Evolutionary conservation across 768 basidiomycete genomes (phyloP), one percentile per base, ranked within the genome.

Genomic region (Cytidiella melzeri): DNA sequence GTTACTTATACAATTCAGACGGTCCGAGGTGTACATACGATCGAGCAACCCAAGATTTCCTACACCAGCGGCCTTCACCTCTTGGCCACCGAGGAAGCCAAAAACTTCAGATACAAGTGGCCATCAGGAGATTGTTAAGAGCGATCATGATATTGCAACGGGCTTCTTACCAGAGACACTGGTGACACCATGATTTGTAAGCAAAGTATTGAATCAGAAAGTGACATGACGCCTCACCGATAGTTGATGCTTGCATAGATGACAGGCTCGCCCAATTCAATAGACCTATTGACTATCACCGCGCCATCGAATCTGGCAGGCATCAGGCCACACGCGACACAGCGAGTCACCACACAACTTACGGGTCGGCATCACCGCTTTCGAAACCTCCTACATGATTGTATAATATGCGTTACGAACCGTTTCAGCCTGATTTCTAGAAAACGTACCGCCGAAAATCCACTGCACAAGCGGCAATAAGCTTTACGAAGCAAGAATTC

Each of bases 161-260:
- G 19, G 20, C n/a, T 23, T 5, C 37, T 26, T 9, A 4, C 11
- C 6, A 38, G 5, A 21, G 18, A 3, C 15, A 41, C 37, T 21
- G 12, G 25, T 41, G 19, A 27, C 3, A 3, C 38, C 23, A 26
- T 10, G 41, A 6, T 6, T 23, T 12, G 26, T 11, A 23, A 9
- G 41, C 41, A 23, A 9, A 41, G 12, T 9, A 18, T 4, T 4
- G 15, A 19, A 23, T 39, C 9, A 24, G 13, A n/a, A 25, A 28
- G 45, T 15, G 9, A 30, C n/a, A 50, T n/a, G n/a, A n/a, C n/a
- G n/a, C n/a, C 61, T 47, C 13, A 69, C 69, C 69, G 64, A 45
- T 82, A 81, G 57, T 81, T 81, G 64, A 79, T 72, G 50, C 72
- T 73, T 11, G 80, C 79, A 53, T 72, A 80, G 24, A 81, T 61